These are phyloP conservation scores for Croton laevigatus DNA, from an alignment of 441 rosid species.

Conservation along the genomic window DNA sequence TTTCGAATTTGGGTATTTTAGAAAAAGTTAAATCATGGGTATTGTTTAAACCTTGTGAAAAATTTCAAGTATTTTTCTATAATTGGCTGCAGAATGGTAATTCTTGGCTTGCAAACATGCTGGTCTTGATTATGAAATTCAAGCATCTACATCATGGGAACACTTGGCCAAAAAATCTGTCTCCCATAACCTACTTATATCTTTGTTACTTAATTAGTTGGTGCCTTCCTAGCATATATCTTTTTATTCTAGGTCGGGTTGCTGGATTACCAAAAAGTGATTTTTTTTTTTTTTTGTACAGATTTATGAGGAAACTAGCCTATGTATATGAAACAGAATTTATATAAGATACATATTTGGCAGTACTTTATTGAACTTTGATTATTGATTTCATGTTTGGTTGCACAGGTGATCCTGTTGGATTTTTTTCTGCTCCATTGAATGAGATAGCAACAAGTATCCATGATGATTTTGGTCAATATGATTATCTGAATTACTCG, in stretches of 20 bases:
- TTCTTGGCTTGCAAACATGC: neutral
- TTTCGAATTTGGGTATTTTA: too few species aligned
- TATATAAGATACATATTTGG: neutral
- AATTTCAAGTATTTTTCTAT: too few species aligned
- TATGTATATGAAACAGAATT: neutral
- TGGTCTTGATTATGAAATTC: neutral
- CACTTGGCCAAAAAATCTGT: neutral
- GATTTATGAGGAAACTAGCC: neutral
- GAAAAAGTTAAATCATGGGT: too few species aligned
- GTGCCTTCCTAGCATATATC: neutral
- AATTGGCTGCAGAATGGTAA: neutral
- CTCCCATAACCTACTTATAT: too few species aligned
- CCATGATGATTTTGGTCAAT: constrained; percentile 39
- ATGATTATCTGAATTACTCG: constrained; percentile 51
- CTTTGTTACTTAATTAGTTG: neutral
- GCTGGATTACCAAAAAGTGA: too few species aligned
- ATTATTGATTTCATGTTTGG: constrained; percentile 15
- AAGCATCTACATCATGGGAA: neutral
- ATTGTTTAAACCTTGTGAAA: too few species aligned
- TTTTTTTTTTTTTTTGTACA: too few species aligned
- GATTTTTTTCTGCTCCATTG: constrained; percentile 74
- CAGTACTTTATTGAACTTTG: neutral
- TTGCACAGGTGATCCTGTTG: constrained; percentile 73
- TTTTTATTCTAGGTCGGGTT: too few species aligned
- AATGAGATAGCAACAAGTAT: constrained; percentile 53